Evolutionary conservation across 1,284 basidiomycete genomes (phyloP), one percentile per base, ranked within the genome.

Genomic region (Malassezia globosa): DNA sequence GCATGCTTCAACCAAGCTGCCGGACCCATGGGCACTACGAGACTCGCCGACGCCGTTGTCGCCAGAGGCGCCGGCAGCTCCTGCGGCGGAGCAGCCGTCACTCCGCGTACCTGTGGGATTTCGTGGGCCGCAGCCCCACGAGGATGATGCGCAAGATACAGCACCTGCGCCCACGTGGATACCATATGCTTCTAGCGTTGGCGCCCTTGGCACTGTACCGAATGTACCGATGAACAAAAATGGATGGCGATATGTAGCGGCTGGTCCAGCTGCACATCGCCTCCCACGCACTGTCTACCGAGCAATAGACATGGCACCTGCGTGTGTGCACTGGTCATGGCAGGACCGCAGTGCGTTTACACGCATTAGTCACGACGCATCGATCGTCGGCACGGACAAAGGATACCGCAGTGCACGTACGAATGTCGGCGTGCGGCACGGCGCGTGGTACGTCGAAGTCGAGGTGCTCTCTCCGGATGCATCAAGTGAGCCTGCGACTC

Each of bases 381-480:
- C 84, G 4, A 80, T 82, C 0, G 74, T 88, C 42, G 77, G 81
- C 3, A 85, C 90, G 3, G 84, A 85, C 69, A 84, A 84, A 38
- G 94, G 94, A 1, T 97, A 87, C 69, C 77, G 94, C 29, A 86
- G 85, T 56, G 88, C 83, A 2, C 79, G 94, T 14, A 83, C 83
- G 51, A 96, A 92, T 71, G 82, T 87, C 1, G 84, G 87, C 0
- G 79, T 96, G 11, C 78, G 88, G 14, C 81, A 90, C 63, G 94
- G 94, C 1, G 80, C 80, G 14, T 97, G 89, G 88, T 97, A 92
- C 72, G 82, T 89, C 76, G 94, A 99, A 75, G 80, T 92, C 33
- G 76, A 85, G 38, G 78, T 81, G 21, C 86, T 87, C 0, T 82
- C 83, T 1, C 73, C 69, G 0, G 64, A 63, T 69, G 74, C 43